These are phyloP conservation scores for Kwoniella shandongensis DNA, from an alignment of 768 basidiomycete species.

Conservation along the genomic window DNA sequence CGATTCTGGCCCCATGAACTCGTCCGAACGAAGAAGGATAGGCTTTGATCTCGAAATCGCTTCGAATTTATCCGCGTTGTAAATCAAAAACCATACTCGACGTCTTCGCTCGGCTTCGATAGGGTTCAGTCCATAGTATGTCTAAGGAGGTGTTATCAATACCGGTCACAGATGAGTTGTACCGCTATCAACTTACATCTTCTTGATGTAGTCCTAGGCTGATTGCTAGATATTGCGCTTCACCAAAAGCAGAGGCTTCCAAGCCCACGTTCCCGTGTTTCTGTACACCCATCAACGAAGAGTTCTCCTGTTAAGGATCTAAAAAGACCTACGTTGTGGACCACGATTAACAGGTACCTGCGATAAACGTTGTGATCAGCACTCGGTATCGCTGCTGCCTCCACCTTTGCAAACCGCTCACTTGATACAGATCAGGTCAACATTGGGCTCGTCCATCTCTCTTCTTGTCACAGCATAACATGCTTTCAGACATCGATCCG, in stretches of 20 bases:
- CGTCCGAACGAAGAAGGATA: slow-evolving; percentile 30
- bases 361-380: not conserved
- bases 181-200: slow-evolving; percentile 10
- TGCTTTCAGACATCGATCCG: slow-evolving; percentile 30
- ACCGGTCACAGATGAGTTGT: not conserved
- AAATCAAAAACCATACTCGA: slow-evolving; percentile 29
- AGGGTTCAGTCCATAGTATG: slow-evolving; percentile 20
- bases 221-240: slow-evolving; percentile 20
- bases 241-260: slow-evolving; percentile 22
- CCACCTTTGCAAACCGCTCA: slow-evolving; percentile 6
- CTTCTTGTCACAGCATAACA: slow-evolving; percentile 18
- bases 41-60: slow-evolving; percentile 24
- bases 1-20: slow-evolving; percentile 32
- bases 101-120: slow-evolving; percentile 34
- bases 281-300: not conserved
- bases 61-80: slow-evolving; percentile 39
- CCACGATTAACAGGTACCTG: slow-evolving; percentile 18
- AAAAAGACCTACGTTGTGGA: slow-evolving; percentile 18
- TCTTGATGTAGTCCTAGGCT: slow-evolving; percentile 24
- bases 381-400: not conserved
- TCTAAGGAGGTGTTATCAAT: not conserved
- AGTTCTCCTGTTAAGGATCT: not conserved
- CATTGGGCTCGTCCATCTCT: slow-evolving; percentile 20
- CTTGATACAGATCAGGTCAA: slow-evolving; percentile 32
- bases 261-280: slow-evolving; percentile 19